Conservation (phyloP, 768 basidiomycete genomes). For the Podaxis mareebaensis region DNA sequence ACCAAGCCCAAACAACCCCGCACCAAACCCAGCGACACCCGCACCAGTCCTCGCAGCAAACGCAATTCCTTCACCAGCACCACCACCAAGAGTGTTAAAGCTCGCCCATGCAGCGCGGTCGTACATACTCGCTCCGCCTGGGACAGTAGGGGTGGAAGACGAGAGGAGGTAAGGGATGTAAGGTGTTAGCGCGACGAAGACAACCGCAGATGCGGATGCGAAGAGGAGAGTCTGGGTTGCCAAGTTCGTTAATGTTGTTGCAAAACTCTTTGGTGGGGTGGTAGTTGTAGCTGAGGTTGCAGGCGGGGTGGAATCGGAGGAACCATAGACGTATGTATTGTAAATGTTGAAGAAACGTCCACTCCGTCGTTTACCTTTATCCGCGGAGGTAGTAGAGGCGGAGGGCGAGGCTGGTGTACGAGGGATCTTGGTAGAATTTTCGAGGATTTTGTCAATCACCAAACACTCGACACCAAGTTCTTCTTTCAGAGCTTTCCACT, state of each 20-base stretch:
- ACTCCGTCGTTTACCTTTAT: slow-evolving; percentile 32
- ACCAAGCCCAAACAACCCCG: neutral
- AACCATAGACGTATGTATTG: slow-evolving; percentile 63
- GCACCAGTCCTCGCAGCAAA: slow-evolving; percentile 3
- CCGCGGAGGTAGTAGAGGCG: slow-evolving; percentile 17
- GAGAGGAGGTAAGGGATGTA: slow-evolving; percentile 39
- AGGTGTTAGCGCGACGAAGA: slow-evolving; percentile 62
- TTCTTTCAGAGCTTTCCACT: slow-evolving; percentile 78
- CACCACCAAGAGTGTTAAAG: slow-evolving; percentile 77
- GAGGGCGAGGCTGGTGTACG: slow-evolving; percentile 14
- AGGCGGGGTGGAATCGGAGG: slow-evolving; percentile 30
- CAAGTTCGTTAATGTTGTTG: slow-evolving; percentile 22
- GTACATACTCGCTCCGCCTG: slow-evolving; percentile 71
- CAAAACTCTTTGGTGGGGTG: neutral
- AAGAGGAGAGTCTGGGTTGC: slow-evolving; percentile 55
- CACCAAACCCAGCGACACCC: neutral
- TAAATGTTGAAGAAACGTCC: slow-evolving; percentile 84
- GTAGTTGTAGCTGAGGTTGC: slow-evolving; percentile 23
- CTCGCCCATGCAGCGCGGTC: slow-evolving; percentile 80
- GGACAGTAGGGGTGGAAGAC: slow-evolving; percentile 49
- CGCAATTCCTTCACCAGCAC: slow-evolving; percentile 9
- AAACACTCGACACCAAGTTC: slow-evolving; percentile 77
- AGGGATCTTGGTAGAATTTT: slow-evolving; percentile 27
- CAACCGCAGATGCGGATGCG: slow-evolving; percentile 61
- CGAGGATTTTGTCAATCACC: slow-evolving; percentile 75